Evolutionary conservation across 2,329 filamentous ascomycete species (phyloP).

Genomic region (Neospermospora avenae): DNA sequence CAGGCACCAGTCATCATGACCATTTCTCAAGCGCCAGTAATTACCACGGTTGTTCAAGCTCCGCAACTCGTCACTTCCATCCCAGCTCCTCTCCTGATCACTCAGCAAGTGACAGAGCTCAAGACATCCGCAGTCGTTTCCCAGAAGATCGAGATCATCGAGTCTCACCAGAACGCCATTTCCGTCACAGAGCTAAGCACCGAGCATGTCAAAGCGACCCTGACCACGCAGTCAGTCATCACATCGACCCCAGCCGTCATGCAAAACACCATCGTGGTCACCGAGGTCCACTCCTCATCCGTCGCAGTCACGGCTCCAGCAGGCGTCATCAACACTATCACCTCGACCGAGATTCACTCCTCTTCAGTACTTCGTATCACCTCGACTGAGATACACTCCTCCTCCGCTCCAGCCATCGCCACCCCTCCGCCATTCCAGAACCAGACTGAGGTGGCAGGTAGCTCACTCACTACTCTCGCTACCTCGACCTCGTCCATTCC

Average conservation of each 20-base stretch:
- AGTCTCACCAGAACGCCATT: conserved; percentile 3
- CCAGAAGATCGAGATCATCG: not conserved
- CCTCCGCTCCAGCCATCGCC: not conserved
- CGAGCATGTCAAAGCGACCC: not conserved
- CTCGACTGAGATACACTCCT: not conserved
- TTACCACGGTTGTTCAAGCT: not conserved
- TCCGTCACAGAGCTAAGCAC: not conserved
- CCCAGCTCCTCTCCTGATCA: not conserved
- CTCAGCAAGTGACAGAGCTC: not conserved
- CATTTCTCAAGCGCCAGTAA: not conserved
- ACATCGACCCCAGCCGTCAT: not conserved
- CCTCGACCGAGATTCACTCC: not conserved
- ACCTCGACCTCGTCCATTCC: not conserved
- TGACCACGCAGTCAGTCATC: not conserved
- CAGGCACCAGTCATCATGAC: conserved; percentile 1
- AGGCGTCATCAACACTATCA: not conserved
- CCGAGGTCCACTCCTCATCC: conserved; percentile 3
- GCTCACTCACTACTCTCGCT: not conserved
- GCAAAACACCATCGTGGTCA: not conserved
- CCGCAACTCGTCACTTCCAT: conserved; percentile 1
- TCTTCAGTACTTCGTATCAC: not conserved
- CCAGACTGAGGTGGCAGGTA: not conserved
- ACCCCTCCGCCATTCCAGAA: not conserved
- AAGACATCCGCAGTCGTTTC: not conserved
- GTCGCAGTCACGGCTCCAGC: not conserved